Percentiles rank a stretch among this genome's conserved stretches.
These are phyloP conservation scores for Ophiostoma quercus DNA, from an alignment of 2,329 filamentous ascomycete genomes.

Conservation along the genomic window DNA sequence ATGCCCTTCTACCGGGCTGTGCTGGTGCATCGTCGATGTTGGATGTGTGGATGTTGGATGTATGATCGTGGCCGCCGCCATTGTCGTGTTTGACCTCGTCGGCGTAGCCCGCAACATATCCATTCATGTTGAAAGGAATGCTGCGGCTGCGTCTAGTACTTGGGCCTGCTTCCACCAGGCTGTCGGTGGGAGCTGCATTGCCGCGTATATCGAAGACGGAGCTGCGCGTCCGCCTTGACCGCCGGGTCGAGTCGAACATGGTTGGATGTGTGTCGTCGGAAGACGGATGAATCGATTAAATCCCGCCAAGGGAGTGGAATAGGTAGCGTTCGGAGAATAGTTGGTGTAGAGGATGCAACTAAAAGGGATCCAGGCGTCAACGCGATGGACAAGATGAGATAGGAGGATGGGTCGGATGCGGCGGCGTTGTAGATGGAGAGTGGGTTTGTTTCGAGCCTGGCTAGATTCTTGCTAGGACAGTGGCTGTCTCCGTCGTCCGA, in stretches of 20 bases:
- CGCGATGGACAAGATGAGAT: not conserved
- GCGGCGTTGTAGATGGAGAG: not conserved
- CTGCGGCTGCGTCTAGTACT: not conserved
- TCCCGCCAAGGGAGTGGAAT: not conserved
- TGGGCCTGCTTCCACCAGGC: conserved; percentile 4
- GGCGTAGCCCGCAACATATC: conserved; percentile 29
- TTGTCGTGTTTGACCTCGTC: conserved; percentile 32
- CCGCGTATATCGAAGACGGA: conserved; percentile 12
- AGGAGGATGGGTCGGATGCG: not conserved
- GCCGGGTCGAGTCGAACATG: conserved; percentile 15
- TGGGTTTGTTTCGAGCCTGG: not conserved
- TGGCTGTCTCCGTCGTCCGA: not conserved
- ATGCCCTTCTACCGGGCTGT: conserved; percentile 29
- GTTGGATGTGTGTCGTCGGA: not conserved
- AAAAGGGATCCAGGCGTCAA: not conserved
- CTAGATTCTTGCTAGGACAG: not conserved
- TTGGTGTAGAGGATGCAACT: not conserved
- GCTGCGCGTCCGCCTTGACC: conserved; percentile 16
- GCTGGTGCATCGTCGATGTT: not conserved
- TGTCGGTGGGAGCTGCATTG: not conserved
- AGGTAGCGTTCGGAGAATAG: not conserved
- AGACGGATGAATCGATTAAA: not conserved
- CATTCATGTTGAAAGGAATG: conserved; percentile 20
- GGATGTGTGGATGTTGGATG: too few species aligned
- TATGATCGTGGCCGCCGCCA: not conserved